Evolutionary conservation across 805 yeast species (phyloP), one percentile per base, ranked within the genome.

Genomic region (Nakazawaea wickerhamii): DNA sequence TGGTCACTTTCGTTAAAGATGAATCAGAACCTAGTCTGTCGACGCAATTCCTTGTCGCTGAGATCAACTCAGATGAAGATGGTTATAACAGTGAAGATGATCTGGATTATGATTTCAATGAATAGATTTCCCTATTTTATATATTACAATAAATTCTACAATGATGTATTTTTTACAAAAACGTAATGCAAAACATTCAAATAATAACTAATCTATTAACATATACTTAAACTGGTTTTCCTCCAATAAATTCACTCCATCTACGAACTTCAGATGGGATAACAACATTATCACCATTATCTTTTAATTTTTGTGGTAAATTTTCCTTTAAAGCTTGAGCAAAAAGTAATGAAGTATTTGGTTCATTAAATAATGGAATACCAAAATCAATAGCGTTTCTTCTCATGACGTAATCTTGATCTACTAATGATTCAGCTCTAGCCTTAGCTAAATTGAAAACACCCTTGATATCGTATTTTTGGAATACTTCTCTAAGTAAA

Each of bases 371-470:
- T 60, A 93, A 72, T 33, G 99, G 96, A 57, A 91, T 83, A 47
- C 86, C 98, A 62, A 93, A 93, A 64, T 93, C 99, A 68, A 93
- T 95, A 37, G 99, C 98, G 63, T 93, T 93, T 72, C 99, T 84
- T 73, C 99, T 84, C 99, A 93, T 93, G 45, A 91, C 82, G 64
- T 93, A 93, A 67, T 93, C 97, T 64, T 84, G 83, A 59, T 93
- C 97, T 50, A 77, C 64, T 50, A 87, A 73, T 50, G 75, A 68
- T 56, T 86, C 95, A 34, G 98, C 99, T 61, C 96, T 79, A 33
- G 86, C 84, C 54, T 73, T 73, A 42, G 99, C 97, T 57, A 93
- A 75, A 69, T 93, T 93, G 77, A 91, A 81, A 14, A 93, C 99
- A 49, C 89, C 82, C 50, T 81, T 74, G 60, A 93, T 80, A 55